Base-by-base conservation (phyloP, 2,329 filamentous ascomycete genomes). In the Epichloe scottii region DNA sequence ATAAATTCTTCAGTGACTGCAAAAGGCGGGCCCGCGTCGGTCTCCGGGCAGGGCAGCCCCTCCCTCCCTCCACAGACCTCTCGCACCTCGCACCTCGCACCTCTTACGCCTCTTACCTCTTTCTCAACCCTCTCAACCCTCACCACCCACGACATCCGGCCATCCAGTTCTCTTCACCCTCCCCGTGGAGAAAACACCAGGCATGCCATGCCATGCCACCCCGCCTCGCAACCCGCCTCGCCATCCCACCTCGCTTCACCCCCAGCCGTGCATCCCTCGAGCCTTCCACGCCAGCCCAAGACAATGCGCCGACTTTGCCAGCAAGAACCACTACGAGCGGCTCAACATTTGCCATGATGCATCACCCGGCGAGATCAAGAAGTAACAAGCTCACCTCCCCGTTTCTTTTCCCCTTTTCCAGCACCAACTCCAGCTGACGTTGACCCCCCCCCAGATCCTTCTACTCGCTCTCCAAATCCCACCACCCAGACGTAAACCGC, bases 401-500 rank as follows among this genome's bases (percentile, higher is more conserved):
- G n/a, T 19, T 30, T 8, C 11, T 10, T 15, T 43, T 26, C 10
- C 39, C 23, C 43, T 15, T 11, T 21, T 14, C 10, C 11, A n/a
- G 35, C 3, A n/a, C 35, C 4, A 12, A 5, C 12, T 12, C 11
- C 3, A 15, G 15, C 8, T 12, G 7, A 8, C 33, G n/a, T n/a
- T n/a, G n/a, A n/a, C n/a, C n/a, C n/a, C n/a, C 8, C 26, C 3
- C 30, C 52, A 83, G 79, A 61, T 80, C 80, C 58, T 98, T 96
- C 78, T 97, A 96, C 76, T 70, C 77, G 54, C 86, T 97, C 65
- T 95, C 89, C 63, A 95, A 96, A 70, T 72, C 78, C 50, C 85
- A 95, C 76, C 93, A 98, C 68, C 93, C 93, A 1, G 93, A 98
- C 75, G 82, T 83, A 64, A 94, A 97, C 74, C 87, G 77, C 54